Evolutionary conservation across 768 basidiomycete species (phyloP), one percentile per base, ranked within the genome.

Genomic region (Lepiota brunneoincarnata): DNA sequence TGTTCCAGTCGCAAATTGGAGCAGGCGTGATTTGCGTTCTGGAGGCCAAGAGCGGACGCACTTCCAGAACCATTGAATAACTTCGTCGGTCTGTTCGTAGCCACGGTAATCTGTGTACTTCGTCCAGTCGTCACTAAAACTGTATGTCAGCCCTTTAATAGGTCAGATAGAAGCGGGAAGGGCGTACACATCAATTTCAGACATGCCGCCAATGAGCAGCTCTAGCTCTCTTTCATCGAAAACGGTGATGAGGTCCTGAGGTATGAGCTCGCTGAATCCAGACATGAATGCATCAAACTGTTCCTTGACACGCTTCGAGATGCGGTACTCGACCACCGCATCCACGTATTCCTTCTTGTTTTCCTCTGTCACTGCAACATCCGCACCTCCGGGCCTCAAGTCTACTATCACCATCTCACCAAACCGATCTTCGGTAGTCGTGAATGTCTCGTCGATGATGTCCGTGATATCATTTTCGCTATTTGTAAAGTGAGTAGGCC

Each of bases 31-130:
- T 76, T 99, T 99, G 72, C 95, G 88, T 76, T 99, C 97, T 0
- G 96, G 87, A 10, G 97, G 96, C 97, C 97, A 99, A 62, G 88
- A 85, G 61, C 92, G 89, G 41, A 99, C 92, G 63, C 93, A 94
- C 75, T 98, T 93, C 97, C 97, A 99, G 87, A 99, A 99, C 97
- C 97, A 99, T 66, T 98, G 93, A 53, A 99, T 95, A 44, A 95
- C 91, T 64, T 96, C 93, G 66, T 96, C 93, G 63, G 88, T 90
- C 72, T 92, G 85, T 72, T 94, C 91, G 66, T 95, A 96, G 14
- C 93, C 96, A 59, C 96, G 88, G 73, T 98, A 98, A 69, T 98
- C 97, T 35, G 97, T 99, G 73, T 95, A 97, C 75, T 98, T 98
- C 66, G 88, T 92, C 97, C 97, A 98, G 69, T 97, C 96, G 59